These are phyloP conservation scores for Gracilaria domingensis DNA, from an alignment of 23 red algal species.

Conservation along the genomic window DNA sequence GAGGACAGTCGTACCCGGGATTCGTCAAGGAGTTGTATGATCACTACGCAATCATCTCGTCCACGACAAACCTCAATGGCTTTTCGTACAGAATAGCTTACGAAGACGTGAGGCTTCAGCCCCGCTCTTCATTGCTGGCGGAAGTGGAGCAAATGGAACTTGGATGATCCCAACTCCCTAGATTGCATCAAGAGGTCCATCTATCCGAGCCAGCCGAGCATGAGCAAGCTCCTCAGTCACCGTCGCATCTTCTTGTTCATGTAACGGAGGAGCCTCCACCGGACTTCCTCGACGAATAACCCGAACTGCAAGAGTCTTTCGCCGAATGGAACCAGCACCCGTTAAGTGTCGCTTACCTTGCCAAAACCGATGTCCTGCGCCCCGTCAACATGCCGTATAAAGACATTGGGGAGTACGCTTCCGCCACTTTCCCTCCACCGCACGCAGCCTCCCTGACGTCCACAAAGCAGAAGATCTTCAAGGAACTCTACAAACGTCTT, in stretches of 20 bases:
- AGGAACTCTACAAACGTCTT: neutral
- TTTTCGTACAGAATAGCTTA: neutral
- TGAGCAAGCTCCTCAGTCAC: too few species aligned
- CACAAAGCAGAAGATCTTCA: neutral
- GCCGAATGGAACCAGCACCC: neutral
- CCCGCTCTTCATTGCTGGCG: neutral
- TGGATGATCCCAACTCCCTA: neutral
- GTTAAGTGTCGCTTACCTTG: neutral
- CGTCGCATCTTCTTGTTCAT: neutral
- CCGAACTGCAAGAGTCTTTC: neutral
- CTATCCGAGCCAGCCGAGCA: too few species aligned
- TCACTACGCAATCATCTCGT: neutral
- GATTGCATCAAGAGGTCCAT: neutral
- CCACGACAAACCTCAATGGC: neutral
- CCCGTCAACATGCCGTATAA: neutral
- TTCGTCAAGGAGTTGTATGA: neutral
- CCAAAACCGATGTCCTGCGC: neutral
- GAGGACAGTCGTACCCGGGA: neutral
- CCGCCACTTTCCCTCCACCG: neutral
- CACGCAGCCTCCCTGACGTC: neutral
- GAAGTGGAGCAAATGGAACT: neutral
- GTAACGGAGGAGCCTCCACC: neutral
- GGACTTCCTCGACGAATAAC: neutral
- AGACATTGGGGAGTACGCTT: neutral
- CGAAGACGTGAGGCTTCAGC: constrained; percentile 17